Conservation (phyloP, 2,329 filamentous ascomycete species). For the Aspergillus sp. region DNA sequence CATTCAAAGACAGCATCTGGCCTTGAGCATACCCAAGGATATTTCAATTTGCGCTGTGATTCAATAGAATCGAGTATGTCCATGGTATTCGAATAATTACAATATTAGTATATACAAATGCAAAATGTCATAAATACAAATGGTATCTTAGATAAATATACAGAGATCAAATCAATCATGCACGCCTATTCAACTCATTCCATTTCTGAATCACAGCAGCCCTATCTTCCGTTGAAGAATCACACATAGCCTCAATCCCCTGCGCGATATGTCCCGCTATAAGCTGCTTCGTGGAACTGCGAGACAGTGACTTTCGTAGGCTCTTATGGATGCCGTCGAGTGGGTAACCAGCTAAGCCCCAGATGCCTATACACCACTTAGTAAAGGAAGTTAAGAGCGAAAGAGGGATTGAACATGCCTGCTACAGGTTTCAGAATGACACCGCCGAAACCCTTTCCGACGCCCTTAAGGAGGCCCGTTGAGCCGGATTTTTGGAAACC, state of each 20-base stretch:
- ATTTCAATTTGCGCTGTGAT: too few relatives aligned
- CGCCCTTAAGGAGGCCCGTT: conserved; percentile 64
- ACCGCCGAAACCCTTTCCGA: conserved; percentile 77
- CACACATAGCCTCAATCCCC: conserved; percentile 21
- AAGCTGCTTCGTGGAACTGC: conserved; percentile 20
- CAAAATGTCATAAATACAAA: too few relatives aligned
- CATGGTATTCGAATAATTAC: too few relatives aligned
- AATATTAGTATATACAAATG: too few relatives aligned
- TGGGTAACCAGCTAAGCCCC: conserved; percentile 24
- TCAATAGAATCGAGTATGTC: too few relatives aligned
- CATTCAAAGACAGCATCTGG: too few relatives aligned
- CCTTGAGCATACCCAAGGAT: too few relatives aligned
- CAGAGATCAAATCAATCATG: background rate
- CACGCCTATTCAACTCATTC: conserved; percentile 1
- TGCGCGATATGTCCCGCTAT: conserved; percentile 19
- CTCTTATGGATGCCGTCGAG: conserved; percentile 24
- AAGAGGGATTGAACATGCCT: conserved; percentile 41
- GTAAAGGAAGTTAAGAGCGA: background rate
- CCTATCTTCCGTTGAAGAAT: conserved; percentile 13
- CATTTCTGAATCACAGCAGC: conserved; percentile 14
- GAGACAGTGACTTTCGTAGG: conserved; percentile 20
- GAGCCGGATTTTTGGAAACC: conserved; percentile 59
- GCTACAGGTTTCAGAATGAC: conserved; percentile 74
- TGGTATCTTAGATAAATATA: background rate
- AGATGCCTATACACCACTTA: conserved; percentile 14